Evolutionary conservation across 345 rosid species (phyloP).

Genomic region (Acer yangbiense): DNA sequence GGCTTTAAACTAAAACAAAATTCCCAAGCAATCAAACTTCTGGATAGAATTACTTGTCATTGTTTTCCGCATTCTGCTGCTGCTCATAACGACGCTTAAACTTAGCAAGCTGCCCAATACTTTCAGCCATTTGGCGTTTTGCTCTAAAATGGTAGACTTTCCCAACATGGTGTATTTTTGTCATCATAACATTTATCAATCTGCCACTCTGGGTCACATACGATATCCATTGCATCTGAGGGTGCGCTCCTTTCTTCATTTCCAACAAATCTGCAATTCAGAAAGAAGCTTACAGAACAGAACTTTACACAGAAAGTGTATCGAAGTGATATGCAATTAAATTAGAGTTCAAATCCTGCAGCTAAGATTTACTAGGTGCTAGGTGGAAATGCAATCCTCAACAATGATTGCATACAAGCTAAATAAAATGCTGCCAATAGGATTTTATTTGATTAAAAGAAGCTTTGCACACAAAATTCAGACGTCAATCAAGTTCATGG

Average conservation of each 20-base stretch:
- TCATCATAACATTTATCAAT: slow-evolving; percentile 87
- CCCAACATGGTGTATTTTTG: slow-evolving; percentile 76
- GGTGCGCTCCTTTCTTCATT: slow-evolving; percentile 97
- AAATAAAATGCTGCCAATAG: background rate
- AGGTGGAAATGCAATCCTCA: background rate
- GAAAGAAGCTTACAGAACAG: background rate
- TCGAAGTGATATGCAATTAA: background rate
- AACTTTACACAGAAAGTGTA: background rate
- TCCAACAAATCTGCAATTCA: slow-evolving; percentile 25
- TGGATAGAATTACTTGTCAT: background rate
- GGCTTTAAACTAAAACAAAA: background rate
- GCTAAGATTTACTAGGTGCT: background rate
- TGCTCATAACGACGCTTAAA: slow-evolving; percentile 73
- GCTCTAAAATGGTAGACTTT: slow-evolving; percentile 89
- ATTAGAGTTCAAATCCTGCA: background rate
- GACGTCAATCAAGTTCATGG: background rate
- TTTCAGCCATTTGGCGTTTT: slow-evolving; percentile 85
- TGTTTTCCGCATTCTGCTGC: slow-evolving; percentile 42
- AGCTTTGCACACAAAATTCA: background rate
- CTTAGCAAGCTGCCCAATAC: slow-evolving; percentile 82
- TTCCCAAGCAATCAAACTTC: background rate
- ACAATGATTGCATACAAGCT: background rate
- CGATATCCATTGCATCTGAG: slow-evolving; percentile 96
- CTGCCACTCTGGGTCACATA: slow-evolving; percentile 91
- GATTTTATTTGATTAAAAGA: background rate